These are phyloP conservation scores for Zygnema cylindricum DNA, from an alignment of 139 green algal genomes.

Conservation along the genomic window DNA sequence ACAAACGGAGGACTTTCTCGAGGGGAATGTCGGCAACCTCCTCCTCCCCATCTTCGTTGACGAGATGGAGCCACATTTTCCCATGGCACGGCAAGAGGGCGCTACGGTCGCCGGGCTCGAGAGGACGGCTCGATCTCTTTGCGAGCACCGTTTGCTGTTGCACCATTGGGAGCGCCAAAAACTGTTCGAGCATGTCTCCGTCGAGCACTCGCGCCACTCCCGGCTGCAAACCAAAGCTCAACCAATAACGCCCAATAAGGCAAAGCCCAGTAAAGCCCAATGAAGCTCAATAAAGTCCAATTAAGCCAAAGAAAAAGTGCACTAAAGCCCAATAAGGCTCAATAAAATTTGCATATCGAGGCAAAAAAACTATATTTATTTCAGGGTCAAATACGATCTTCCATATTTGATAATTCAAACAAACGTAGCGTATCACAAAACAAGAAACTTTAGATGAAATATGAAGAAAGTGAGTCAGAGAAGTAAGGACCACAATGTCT, in stretches of 20 bases:
- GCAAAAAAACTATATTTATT: not conserved
- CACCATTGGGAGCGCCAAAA: slow-evolving; percentile 25
- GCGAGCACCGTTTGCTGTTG: slow-evolving; percentile 41
- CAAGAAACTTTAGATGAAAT: too few species aligned
- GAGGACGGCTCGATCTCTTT: not conserved
- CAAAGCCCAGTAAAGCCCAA: not conserved
- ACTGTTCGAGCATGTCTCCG: slow-evolving; percentile 52
- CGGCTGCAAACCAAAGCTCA: not conserved
- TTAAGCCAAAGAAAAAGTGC: not conserved
- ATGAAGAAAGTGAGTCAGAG: too few species aligned
- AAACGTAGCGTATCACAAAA: too few species aligned
- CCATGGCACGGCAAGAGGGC: not conserved
- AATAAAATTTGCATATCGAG: not conserved
- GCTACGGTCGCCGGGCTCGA: not conserved
- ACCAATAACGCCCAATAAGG: not conserved
- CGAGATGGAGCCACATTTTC: not conserved
- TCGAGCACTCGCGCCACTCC: slow-evolving; percentile 28
- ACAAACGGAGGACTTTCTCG: not conserved
- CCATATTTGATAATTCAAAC: too few species aligned
- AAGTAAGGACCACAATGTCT: too few species aligned
- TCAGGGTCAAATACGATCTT: not conserved
- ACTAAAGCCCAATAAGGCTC: not conserved
- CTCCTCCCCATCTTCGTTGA: not conserved
- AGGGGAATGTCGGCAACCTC: not conserved
- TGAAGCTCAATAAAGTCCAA: not conserved